These are phyloP conservation scores for Penicillium sp. DNA, from an alignment of 2,329 filamentous ascomycete species.

Conservation along the genomic window DNA sequence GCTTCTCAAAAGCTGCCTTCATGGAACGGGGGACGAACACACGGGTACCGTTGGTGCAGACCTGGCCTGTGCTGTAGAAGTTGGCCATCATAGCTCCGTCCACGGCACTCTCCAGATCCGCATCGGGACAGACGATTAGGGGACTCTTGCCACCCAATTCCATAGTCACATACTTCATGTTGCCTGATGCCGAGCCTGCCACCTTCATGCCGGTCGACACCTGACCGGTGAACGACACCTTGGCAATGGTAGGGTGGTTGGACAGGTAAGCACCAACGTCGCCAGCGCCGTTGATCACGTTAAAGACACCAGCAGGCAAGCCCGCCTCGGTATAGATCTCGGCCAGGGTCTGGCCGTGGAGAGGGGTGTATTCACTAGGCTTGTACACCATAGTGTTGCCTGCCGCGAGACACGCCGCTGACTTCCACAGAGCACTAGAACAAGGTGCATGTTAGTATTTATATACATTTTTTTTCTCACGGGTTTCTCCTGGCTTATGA, in stretches of 20 bases:
- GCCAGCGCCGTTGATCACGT: slow-evolving; percentile 78
- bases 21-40: slow-evolving; percentile 74
- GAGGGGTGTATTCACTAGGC: slow-evolving; percentile 80
- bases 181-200: slow-evolving; percentile 69
- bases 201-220: slow-evolving; percentile 82
- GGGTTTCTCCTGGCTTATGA: neutral
- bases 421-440: slow-evolving; percentile 75
- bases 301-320: slow-evolving; percentile 80
- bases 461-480: neutral
- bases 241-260: slow-evolving; percentile 70
- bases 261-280: slow-evolving; percentile 76
- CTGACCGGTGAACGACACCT: slow-evolving; percentile 88
- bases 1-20: slow-evolving; percentile 67
- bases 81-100: slow-evolving; percentile 92
- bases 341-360: slow-evolving; percentile 76
- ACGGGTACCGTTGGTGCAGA: slow-evolving; percentile 89
- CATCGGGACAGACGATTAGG: slow-evolving; percentile 76
- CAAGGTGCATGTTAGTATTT: slow-evolving; percentile 4
- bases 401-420: slow-evolving; percentile 78
- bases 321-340: slow-evolving; percentile 77
- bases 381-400: slow-evolving; percentile 93
- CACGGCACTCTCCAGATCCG: slow-evolving; percentile 75
- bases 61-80: slow-evolving; percentile 87
- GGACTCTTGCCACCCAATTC: slow-evolving; percentile 88
- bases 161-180: slow-evolving; percentile 91